phyloP scores from a whole-genome alignment of 129 eudicot genomes.

The Ambrosia trifida region DNA sequence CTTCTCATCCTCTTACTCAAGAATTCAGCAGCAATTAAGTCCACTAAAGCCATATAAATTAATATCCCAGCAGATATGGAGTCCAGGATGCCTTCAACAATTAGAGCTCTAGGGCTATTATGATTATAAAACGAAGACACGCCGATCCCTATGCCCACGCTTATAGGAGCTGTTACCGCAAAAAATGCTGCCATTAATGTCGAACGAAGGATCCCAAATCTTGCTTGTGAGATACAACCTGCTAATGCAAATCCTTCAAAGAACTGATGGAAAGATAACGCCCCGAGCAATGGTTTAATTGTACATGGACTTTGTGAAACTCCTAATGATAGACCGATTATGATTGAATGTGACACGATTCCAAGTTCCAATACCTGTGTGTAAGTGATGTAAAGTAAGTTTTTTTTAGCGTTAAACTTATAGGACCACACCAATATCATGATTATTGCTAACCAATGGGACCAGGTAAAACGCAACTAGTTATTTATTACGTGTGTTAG shows the following conservation, averaged over 20 bases:
- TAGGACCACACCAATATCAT: background rate
- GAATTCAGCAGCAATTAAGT: slow-evolving; percentile 92
- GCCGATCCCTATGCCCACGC: slow-evolving; percentile 64
- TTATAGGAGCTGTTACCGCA: slow-evolving; percentile 67
- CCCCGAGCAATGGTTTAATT: slow-evolving; percentile 67
- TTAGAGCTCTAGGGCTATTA: slow-evolving; percentile 70
- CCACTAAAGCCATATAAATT: slow-evolving; percentile 88
- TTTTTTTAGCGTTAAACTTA: background rate
- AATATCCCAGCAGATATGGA: slow-evolving; percentile 82
- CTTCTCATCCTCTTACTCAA: slow-evolving; percentile 86
- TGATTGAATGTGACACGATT: slow-evolving; percentile 78
- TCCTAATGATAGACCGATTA: slow-evolving; percentile 79
- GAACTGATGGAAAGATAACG: slow-evolving; percentile 83
- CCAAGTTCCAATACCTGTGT: slow-evolving; percentile 86
- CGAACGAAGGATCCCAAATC: slow-evolving; percentile 44
- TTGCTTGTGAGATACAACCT: slow-evolving; percentile 85
- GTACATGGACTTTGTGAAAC: slow-evolving; percentile 88
- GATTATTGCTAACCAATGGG: background rate
- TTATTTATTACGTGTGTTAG: background rate
- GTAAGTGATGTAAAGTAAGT: background rate
- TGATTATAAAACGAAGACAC: slow-evolving; percentile 66
- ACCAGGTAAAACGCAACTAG: background rate
- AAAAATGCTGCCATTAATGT: slow-evolving; percentile 76
- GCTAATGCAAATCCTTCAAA: slow-evolving; percentile 92
- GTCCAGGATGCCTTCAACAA: slow-evolving; percentile 75